phyloP scores from a whole-genome alignment of 495 filamentous ascomycete species.

The Cryomyces minteri region DNA sequence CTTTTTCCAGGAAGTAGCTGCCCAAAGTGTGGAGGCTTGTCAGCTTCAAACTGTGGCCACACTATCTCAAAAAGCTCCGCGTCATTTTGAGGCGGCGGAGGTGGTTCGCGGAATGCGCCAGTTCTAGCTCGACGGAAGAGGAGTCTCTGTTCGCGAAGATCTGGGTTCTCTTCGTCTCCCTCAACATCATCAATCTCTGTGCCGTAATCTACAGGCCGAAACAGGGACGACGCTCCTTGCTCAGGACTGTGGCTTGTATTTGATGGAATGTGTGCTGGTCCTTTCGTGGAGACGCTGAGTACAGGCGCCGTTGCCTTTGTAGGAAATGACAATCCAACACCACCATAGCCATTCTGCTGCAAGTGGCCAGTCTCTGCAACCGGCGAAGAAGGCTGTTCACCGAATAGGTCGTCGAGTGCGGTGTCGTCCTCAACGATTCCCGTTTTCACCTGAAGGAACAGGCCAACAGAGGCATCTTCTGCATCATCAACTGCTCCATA shows the following conservation, averaged over 20 bases:
- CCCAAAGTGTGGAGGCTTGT: constrained; percentile 46
- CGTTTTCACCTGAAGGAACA: not conserved
- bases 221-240: constrained; percentile 4
- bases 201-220: constrained; percentile 15
- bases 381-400: not conserved
- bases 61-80: constrained; percentile 48
- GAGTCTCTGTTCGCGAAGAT: constrained; percentile 7
- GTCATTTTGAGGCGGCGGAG: constrained; percentile 40
- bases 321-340: too few relatives aligned
- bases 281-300: too few relatives aligned
- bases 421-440: not conserved
- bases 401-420: constrained; percentile 1
- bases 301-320: too few relatives aligned
- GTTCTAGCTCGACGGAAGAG: constrained; percentile 15
- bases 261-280: too few relatives aligned
- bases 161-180: constrained; percentile 12
- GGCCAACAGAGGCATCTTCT: constrained; percentile 1
- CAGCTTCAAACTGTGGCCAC: constrained; percentile 52
- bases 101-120: constrained; percentile 22
- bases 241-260: not conserved
- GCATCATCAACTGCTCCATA: not conserved
- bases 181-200: constrained; percentile 12
- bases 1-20: constrained; percentile 57
- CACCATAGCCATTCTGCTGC: too few relatives aligned
- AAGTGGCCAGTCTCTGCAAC: too few relatives aligned